Conservation (phyloP, 2,329 filamentous ascomycete species). For the Pyrenochaeta sp. region DNA sequence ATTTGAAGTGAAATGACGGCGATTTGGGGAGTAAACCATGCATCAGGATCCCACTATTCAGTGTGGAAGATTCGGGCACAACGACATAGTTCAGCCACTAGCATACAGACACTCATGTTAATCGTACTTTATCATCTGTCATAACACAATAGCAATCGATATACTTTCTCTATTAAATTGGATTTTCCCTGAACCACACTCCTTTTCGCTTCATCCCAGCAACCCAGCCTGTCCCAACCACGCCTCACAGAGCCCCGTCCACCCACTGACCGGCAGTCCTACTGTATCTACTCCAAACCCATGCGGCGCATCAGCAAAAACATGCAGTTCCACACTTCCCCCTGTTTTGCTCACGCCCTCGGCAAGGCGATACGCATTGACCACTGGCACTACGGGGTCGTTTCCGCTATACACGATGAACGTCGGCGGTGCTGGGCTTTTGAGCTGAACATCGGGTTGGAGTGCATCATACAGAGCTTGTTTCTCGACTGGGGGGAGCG, state of each 20-base stretch:
- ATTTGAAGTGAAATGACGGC: too few relatives aligned
- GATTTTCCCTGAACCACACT: background rate
- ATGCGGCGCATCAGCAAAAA: constrained; percentile 31
- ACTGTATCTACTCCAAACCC: constrained; percentile 27
- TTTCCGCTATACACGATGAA: constrained; percentile 30
- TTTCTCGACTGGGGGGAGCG: constrained; percentile 24
- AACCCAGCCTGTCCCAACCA: constrained; percentile 24
- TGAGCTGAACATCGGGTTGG: constrained; percentile 28
- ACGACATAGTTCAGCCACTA: too few relatives aligned
- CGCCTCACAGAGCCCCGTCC: constrained; percentile 22
- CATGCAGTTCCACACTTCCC: constrained; percentile 22
- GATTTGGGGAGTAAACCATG: too few relatives aligned
- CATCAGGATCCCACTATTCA: too few relatives aligned
- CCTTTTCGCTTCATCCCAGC: background rate
- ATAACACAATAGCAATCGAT: background rate
- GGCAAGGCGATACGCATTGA: constrained; percentile 27
- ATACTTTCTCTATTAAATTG: background rate
- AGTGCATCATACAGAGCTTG: constrained; percentile 25
- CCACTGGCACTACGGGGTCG: constrained; percentile 24
- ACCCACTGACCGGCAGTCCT: constrained; percentile 20
- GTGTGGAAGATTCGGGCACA: too few relatives aligned
- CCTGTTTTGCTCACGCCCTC: constrained; percentile 17
- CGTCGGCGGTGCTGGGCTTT: constrained; percentile 9
- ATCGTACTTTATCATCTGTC: too few relatives aligned
- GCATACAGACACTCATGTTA: too few relatives aligned